Evolutionary conservation across 768 basidiomycete genomes (phyloP).

Genomic region (Auricularia cornea): DNA sequence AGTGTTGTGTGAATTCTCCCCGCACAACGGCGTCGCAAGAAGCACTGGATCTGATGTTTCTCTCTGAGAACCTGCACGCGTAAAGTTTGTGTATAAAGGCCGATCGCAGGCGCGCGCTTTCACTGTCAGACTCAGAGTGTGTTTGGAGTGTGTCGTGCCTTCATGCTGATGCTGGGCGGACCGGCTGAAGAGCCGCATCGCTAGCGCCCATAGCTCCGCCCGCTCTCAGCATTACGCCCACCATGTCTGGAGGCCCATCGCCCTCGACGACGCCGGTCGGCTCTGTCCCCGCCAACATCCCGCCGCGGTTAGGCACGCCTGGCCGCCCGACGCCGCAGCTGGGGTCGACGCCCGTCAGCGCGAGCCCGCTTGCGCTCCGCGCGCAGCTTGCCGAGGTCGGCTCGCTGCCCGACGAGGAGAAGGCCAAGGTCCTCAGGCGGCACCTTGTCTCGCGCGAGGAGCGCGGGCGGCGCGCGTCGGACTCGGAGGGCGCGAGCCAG

Average conservation of each 20-base stretch:
- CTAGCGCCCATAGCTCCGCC: neutral
- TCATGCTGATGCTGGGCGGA: too few species aligned
- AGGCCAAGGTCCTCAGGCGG: constrained; percentile 66
- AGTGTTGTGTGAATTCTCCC: too few species aligned
- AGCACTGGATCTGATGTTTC: too few species aligned
- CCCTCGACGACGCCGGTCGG: neutral
- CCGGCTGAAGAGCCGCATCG: too few species aligned
- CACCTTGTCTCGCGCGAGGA: constrained; percentile 76
- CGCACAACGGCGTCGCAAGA: too few species aligned
- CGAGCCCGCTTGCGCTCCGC: neutral
- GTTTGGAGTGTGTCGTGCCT: too few species aligned
- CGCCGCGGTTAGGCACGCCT: neutral
- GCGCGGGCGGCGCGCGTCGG: constrained; percentile 26
- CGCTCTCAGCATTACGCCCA: neutral
- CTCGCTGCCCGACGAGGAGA: constrained; percentile 71
- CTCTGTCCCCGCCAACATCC: neutral
- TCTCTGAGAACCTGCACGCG: too few species aligned
- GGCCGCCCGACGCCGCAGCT: neutral
- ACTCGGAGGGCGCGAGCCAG: constrained; percentile 19
- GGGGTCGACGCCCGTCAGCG: neutral
- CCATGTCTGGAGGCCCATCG: neutral
- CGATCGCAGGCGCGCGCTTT: too few species aligned
- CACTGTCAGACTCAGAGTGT: too few species aligned
- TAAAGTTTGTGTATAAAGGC: too few species aligned
- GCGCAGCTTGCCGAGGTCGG: constrained; percentile 29